Evolutionary conservation across 257 asterid species (phyloP).

Genomic region (Solanum virginianum): DNA sequence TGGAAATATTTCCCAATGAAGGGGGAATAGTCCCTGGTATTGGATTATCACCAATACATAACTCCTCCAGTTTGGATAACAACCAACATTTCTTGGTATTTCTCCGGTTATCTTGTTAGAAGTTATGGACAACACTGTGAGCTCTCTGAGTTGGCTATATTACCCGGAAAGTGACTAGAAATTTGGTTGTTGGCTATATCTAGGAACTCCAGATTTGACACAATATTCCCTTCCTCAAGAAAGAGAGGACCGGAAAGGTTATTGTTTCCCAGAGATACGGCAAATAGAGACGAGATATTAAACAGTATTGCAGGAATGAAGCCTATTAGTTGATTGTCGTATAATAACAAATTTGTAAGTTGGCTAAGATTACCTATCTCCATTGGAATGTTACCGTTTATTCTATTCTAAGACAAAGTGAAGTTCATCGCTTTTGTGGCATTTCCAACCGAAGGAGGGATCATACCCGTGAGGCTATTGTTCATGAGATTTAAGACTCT

Average conservation of each 20-base stretch:
- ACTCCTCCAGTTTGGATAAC: not conserved
- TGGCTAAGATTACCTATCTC: not conserved
- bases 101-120: slow-evolving; percentile 9
- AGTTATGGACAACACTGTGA: not conserved
- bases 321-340: slow-evolving; percentile 14
- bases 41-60: slow-evolving; percentile 8
- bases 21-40: slow-evolving; percentile 15
- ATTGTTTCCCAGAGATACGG: not conserved
- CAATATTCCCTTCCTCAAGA: not conserved
- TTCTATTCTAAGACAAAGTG: not conserved
- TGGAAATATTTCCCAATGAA: slow-evolving; percentile 18
- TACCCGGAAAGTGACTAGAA: slow-evolving; percentile 13
- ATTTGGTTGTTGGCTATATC: slow-evolving; percentile 10
- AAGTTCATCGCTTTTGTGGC: not conserved
- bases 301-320: slow-evolving; percentile 11
- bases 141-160: slow-evolving; percentile 5
- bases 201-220: not conserved
- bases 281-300: slow-evolving; percentile 8
- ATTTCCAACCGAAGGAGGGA: not conserved
- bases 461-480: not conserved
- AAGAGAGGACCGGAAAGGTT: slow-evolving; percentile 12
- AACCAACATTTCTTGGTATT: slow-evolving; percentile 14
- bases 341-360: not conserved
- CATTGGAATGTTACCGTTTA: not conserved
- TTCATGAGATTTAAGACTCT: not conserved